phyloP scores from a whole-genome alignment of 768 basidiomycete genomes.

The Tephrocybe sp. region DNA sequence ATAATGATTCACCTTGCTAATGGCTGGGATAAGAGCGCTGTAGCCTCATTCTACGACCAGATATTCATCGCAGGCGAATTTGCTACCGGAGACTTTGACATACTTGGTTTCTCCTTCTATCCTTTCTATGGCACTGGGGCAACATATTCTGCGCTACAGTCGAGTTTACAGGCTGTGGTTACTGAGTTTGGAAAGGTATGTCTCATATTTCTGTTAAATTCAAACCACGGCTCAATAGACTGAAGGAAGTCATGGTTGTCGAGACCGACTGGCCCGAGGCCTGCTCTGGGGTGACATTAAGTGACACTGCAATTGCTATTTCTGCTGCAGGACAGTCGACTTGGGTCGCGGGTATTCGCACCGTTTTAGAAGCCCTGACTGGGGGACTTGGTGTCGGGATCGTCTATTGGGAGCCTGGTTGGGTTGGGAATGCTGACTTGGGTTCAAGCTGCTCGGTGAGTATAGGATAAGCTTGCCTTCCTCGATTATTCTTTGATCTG shows the following conservation, averaged over 20 bases:
- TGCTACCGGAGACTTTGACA: slow-evolving; percentile 48
- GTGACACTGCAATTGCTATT: slow-evolving; percentile 45
- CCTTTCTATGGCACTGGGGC: slow-evolving; percentile 62
- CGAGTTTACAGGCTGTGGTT: slow-evolving; percentile 50
- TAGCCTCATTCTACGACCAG: slow-evolving; percentile 49
- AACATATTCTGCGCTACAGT: slow-evolving; percentile 48
- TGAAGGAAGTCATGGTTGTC: slow-evolving; percentile 54
- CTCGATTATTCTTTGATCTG: not conserved
- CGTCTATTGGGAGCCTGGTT: slow-evolving; percentile 70
- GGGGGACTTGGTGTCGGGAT: slow-evolving; percentile 49
- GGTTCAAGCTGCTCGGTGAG: slow-evolving; percentile 43
- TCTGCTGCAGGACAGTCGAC: slow-evolving; percentile 51
- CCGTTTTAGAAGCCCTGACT: slow-evolving; percentile 43
- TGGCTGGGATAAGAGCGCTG: slow-evolving; percentile 51
- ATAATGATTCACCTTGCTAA: slow-evolving; percentile 64
- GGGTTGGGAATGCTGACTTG: slow-evolving; percentile 55
- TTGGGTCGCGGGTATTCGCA: slow-evolving; percentile 53
- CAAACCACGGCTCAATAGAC: not conserved
- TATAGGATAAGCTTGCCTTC: no score
- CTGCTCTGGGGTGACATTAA: slow-evolving; percentile 46
- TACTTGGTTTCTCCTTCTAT: slow-evolving; percentile 66
- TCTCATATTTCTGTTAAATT: not conserved
- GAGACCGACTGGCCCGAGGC: slow-evolving; percentile 65
- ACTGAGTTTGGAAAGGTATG: slow-evolving; percentile 49
- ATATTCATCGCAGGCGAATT: slow-evolving; percentile 57